Evolutionary conservation across 2,329 filamentous ascomycete species (phyloP), one percentile per base, ranked within the genome.

Genomic region (Fusarium succisae): DNA sequence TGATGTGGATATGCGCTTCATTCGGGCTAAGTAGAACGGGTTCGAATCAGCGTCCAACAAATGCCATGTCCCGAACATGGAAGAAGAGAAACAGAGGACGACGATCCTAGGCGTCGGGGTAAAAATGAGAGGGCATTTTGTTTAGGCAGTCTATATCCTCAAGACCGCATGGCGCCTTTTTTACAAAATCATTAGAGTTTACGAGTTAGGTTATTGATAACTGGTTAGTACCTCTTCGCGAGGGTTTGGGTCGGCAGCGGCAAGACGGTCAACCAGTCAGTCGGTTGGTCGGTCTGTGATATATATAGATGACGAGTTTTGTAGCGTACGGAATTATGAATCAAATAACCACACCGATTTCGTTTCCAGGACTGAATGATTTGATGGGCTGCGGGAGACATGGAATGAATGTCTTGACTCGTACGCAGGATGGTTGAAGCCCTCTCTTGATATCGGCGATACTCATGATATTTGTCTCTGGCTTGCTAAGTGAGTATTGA

Each of bases 91-190:
- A 69, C 74, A 74, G 68, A 72, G 44, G 57, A 74, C 64, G 60
- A 53, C 43, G 59, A 45, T 63, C 50, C 70, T 69, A 48, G 72
- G 68, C 72, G 68, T 73, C 72, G 50, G 62, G 60, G 72, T 45
- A 73, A 74, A 75, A 75, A 65, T 20, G 55, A 72, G 63, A 64
- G 60, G 64, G 63, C 56, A 63, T 75, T 73, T 75, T 74, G 72
- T 47, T 75, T 74, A 69, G 54, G 72, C 56, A 73, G 64, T 69
- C 58, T 75, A 75, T 75, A 74, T 73, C 72, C 69, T 73, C 59
- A 61, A 75, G 53, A 66, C 65, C 47, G 39, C 56, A 71, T 45
- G 60, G 72, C 69, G 64, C 59, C 64, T 65, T 69, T 70, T 72
- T 73, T 74, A 61, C 69, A 58, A 73, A 60, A 56, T 32, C 69